A percentile compares a stretch with the other conserved stretches of the same genome.
Conservation (phyloP, 805 yeast species). For the Debaryomyces maramus region DNA sequence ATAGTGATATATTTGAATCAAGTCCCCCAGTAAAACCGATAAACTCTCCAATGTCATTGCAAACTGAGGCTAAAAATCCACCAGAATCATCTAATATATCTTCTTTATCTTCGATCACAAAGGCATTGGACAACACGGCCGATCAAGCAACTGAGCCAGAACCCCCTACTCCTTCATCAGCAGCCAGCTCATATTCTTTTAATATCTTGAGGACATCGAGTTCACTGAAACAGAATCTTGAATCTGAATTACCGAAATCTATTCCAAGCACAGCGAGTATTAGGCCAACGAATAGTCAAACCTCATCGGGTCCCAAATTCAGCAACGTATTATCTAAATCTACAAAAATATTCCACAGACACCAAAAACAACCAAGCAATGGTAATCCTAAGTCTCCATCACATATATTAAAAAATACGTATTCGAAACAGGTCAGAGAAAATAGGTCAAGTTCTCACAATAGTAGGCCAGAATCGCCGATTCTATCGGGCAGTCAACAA, state of each 20-base stretch:
- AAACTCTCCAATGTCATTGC: background rate
- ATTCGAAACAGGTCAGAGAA: constrained; percentile 33
- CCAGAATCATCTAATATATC: background rate
- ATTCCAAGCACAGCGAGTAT: background rate
- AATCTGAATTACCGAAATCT: too few species aligned
- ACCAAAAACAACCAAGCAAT: constrained; percentile 12
- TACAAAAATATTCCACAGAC: constrained; percentile 26
- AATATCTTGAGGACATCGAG: background rate
- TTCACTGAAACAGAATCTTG: background rate
- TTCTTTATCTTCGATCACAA: background rate
- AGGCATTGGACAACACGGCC: background rate
- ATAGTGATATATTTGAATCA: background rate
- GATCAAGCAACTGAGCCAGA: background rate
- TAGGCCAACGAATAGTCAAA: background rate
- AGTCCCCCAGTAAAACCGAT: background rate
- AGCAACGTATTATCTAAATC: constrained; percentile 28
- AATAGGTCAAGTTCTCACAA: constrained; percentile 29
- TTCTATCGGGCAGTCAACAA: constrained; percentile 1
- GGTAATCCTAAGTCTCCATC: constrained; percentile 10
- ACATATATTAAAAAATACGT: constrained; percentile 25
- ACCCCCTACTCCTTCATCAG: constrained; percentile 1
- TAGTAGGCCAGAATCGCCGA: constrained; percentile 25
- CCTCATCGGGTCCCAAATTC: constrained; percentile 12
- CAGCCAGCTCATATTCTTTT: constrained; percentile 3
- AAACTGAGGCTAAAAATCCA: background rate